These are phyloP conservation scores for Alternaria incomplexa DNA, from an alignment of 2,329 filamentous ascomycete species.

Conservation along the genomic window DNA sequence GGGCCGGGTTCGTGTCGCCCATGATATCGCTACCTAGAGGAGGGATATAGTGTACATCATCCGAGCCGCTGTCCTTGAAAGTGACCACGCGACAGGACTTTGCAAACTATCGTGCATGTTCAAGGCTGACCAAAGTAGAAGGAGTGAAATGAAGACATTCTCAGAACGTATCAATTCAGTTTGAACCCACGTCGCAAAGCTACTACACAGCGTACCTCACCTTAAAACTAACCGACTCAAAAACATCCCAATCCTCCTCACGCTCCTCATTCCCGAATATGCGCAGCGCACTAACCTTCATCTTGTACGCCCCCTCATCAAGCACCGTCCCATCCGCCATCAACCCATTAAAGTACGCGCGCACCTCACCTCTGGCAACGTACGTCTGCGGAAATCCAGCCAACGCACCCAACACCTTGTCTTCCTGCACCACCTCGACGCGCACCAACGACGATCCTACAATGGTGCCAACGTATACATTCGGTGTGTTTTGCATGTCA, in stretches of 20 bases:
- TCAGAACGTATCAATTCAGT: background rate
- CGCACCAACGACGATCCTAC: constrained; percentile 6
- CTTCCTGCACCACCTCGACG: constrained; percentile 11
- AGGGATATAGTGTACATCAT: background rate
- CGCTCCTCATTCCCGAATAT: constrained; percentile 1
- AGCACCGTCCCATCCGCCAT: constrained; percentile 19
- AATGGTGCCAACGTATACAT: background rate
- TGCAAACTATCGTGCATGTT: background rate
- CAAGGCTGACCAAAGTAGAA: background rate
- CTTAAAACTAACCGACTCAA: background rate
- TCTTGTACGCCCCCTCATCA: constrained; percentile 18
- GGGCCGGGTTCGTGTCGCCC: background rate
- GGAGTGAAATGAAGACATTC: background rate
- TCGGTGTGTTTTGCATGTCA: background rate
- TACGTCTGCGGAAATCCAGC: constrained; percentile 15
- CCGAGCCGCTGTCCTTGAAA: background rate
- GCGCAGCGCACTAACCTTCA: constrained; percentile 18
- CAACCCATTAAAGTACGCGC: constrained; percentile 19
- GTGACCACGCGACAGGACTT: background rate
- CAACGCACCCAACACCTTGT: constrained; percentile 4
- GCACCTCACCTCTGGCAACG: background rate
- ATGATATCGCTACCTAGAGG: background rate
- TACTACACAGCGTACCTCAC: background rate
- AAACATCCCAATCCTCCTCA: background rate
- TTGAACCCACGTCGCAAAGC: background rate